Conservation (phyloP, 2,329 filamentous ascomycete genomes). For the Aspergillus costaricaensis region DNA sequence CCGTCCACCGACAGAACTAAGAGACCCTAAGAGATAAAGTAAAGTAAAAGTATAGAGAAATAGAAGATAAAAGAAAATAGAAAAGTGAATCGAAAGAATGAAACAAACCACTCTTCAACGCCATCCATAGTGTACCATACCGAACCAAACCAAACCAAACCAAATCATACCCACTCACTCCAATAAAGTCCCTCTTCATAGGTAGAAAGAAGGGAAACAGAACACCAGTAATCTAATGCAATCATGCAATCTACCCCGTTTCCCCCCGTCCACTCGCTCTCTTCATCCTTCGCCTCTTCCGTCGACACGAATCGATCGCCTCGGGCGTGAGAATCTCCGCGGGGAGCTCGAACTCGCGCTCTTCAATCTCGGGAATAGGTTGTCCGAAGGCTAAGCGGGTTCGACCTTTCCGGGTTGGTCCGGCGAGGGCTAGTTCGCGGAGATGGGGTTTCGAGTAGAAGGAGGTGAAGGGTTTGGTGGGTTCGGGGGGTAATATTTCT, state of each 20-base stretch:
- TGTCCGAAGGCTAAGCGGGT: conserved; percentile 79
- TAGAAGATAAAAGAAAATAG: not conserved
- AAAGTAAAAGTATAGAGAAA: not conserved
- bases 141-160: no score
- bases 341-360: conserved; percentile 74
- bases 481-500: conserved; percentile 32
- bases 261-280: conserved; percentile 29
- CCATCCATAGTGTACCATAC: no score
- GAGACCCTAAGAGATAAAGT: not conserved
- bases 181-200: no score
- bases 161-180: no score
- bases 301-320: conserved; percentile 43
- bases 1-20: not conserved
- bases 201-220: no score
- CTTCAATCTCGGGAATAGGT: conserved; percentile 70
- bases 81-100: not conserved
- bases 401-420: conserved; percentile 64
- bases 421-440: conserved; percentile 75
- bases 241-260: not conserved
- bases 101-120: no score
- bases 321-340: conserved; percentile 55
- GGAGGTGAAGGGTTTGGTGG: conserved; percentile 69
- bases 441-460: conserved; percentile 82
- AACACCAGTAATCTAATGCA: no score
- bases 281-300: conserved; percentile 40